phyloP scores from a whole-genome alignment of 495 filamentous ascomycete species.

The Amniculicola lignicola region DNA sequence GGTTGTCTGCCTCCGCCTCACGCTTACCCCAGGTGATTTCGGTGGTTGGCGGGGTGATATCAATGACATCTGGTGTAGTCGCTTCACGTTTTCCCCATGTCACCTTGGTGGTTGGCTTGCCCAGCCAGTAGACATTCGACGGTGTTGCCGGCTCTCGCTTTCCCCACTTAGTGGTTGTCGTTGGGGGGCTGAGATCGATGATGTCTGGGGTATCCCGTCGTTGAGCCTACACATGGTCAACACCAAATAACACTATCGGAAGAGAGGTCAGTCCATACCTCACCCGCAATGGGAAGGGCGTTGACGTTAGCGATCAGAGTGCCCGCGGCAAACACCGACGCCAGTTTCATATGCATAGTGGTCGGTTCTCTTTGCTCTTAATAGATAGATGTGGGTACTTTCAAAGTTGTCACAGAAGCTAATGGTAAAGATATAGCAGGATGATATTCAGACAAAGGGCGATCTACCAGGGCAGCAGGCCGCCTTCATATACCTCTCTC shows the following conservation, averaged over 20 bases:
- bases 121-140: too few species aligned
- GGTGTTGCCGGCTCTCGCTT: constrained; percentile 3
- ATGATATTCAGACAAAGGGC: neutral
- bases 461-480: constrained; percentile 3
- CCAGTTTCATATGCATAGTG: constrained; percentile 24
- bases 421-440: neutral
- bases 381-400: neutral
- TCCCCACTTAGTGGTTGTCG: neutral
- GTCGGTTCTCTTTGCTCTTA: neutral
- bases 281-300: constrained; percentile 17
- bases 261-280: constrained; percentile 8
- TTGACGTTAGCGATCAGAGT: constrained; percentile 18
- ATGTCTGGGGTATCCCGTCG: neutral
- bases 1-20: neutral
- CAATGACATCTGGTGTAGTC: constrained; percentile 10
- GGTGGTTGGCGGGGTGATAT: constrained; percentile 6
- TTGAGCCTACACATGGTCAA: too few species aligned
- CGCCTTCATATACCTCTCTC: constrained; percentile 30
- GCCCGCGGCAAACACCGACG: constrained; percentile 22
- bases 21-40: constrained; percentile 23
- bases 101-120: neutral
- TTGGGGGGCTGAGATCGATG: neutral
- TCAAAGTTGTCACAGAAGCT: neutral
- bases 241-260: too few species aligned
- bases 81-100: constrained; percentile 29